Evolutionary conservation across 1,284 basidiomycete genomes (phyloP), one percentile per base, ranked within the genome.

Genomic region (Vanrija sp.): DNA sequence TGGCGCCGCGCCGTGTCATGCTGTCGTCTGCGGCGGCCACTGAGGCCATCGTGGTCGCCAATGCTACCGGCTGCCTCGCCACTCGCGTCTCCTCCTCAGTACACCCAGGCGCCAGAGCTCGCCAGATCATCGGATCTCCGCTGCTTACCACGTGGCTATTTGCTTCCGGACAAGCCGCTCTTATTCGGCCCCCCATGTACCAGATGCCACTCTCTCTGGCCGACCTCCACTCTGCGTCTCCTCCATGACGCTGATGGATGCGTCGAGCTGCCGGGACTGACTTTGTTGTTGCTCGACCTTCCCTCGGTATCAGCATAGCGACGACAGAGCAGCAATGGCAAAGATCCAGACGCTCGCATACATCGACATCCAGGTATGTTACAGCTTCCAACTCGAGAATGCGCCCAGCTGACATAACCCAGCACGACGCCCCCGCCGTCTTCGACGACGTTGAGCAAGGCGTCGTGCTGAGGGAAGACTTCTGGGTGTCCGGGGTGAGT

Each of bases 391-490:
- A 4, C 18, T 27, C 22, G 6, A 36, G 12, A 15, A 25, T n/a
- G 3, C 2, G n/a, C 6, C 18, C 7, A 45, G 37, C 51, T 60
- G 37, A 60, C 53, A 16, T 4, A 35, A 20, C 4, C 27, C 50
- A 76, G 75, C 75, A 71, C 49, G 73, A 76, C 55, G 66, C 75
- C 2, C 53, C 71, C 18, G 54, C 68, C 12, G 75, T 75, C 4
- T 72, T 75, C 45, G 75, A 75, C 42, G 73, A 76, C 59, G 67
- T 76, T n/a, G 67, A 66, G 41, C 75, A 76, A 50, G 66, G 64
- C 0, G 61, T 68, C 3, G 68, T 75, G 0, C 12, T 49, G 6
- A 51, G 58, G 15, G 75, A 76, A 54, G 67, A 74, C 58, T 64
- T 76, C 18, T 76, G 72, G 73, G 53, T 76, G 12, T 76, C 73